phyloP scores from a whole-genome alignment of 2,329 filamentous ascomycete genomes.

The Phaeophleospora eucalypticola region DNA sequence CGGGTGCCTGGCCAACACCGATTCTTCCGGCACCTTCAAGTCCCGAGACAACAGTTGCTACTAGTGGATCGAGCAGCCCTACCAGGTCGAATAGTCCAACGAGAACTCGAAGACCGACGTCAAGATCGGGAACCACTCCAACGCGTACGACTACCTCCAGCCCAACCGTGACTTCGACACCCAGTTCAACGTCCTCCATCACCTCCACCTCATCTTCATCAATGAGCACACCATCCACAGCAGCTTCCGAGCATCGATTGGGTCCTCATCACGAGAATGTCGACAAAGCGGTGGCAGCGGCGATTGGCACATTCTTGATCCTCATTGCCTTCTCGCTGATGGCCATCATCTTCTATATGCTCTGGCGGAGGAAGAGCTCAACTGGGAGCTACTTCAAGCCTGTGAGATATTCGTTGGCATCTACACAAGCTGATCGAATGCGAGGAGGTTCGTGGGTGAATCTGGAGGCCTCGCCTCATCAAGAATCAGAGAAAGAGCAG shows the following conservation, averaged over 20 bases:
- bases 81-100: neutral
- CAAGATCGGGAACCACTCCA: neutral
- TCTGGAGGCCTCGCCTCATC: neutral
- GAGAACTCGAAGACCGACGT: neutral
- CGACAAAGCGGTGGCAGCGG: conserved; percentile 5
- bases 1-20: neutral
- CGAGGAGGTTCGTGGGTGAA: neutral
- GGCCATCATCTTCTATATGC: neutral
- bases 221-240: neutral
- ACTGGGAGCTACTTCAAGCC: conserved; percentile 12
- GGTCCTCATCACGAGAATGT: neutral
- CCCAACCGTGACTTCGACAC: neutral
- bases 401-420: conserved; percentile 1
- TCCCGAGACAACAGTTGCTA: neutral
- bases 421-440: neutral
- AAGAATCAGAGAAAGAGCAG: conserved; percentile 1
- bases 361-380: conserved; percentile 7
- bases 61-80: neutral
- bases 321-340: conserved; percentile 5
- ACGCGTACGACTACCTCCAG: neutral
- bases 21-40: neutral
- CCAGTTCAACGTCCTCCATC: neutral
- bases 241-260: neutral
- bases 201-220: neutral
- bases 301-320: conserved; percentile 4